Conservation (phyloP, 169 alveolate species). For the Cryptosporidium meleagridis region DNA sequence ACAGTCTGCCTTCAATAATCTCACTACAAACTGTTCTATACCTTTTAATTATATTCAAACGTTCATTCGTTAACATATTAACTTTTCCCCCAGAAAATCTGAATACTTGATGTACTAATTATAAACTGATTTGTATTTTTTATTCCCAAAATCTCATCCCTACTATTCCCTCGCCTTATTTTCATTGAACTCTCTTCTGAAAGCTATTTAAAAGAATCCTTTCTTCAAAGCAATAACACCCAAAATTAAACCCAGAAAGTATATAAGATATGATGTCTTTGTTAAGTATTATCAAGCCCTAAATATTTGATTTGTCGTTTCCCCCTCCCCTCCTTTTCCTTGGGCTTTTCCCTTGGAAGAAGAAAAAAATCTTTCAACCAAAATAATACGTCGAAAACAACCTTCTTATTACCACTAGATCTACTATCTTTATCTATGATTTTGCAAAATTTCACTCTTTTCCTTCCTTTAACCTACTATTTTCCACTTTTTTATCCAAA, state of each 20-base stretch:
- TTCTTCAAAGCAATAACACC: background rate
- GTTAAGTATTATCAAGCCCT: background rate
- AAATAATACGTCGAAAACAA: too few species aligned
- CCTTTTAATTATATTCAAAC: constrained; percentile 25
- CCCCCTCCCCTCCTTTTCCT: background rate
- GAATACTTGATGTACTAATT: too few species aligned
- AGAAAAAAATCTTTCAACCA: background rate
- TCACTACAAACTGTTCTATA: constrained; percentile 74
- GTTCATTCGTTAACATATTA: constrained; percentile 61
- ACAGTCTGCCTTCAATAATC: constrained; percentile 55
- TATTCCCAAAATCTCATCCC: background rate
- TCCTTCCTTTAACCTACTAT: background rate
- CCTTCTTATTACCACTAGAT: background rate
- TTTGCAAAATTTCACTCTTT: background rate
- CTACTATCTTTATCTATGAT: background rate
- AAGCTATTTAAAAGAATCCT: background rate
- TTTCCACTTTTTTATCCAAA: background rate
- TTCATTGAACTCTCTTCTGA: background rate
- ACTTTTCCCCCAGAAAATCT: background rate
- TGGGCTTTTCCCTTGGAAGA: background rate
- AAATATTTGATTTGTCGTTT: too few species aligned
- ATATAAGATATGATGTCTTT: too few species aligned
- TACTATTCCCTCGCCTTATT: background rate
- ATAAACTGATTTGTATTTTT: background rate
- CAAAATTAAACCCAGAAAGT: too few species aligned